These are phyloP conservation scores for Piper longum DNA, from an alignment of 164 flowering plant species.

Conservation along the genomic window DNA sequence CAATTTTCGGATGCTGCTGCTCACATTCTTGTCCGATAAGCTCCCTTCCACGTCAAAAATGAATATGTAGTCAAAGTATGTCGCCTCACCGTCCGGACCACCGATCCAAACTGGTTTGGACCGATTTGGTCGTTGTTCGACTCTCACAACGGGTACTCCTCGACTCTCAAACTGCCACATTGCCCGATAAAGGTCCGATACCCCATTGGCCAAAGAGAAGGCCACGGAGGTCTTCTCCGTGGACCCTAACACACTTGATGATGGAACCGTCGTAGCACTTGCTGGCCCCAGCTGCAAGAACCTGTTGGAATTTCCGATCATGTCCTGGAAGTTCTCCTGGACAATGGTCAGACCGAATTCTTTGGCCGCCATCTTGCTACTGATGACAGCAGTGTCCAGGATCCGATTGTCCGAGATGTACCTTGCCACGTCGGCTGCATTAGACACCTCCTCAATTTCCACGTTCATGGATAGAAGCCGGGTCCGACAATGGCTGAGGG, in stretches of 20 bases:
- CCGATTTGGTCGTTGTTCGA: slow-evolving; percentile 21
- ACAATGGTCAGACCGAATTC: slow-evolving; percentile 15
- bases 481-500: slow-evolving; percentile 15
- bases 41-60: slow-evolving; percentile 14
- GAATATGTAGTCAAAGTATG: slow-evolving; percentile 16
- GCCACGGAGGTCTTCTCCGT: slow-evolving; percentile 14
- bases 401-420: slow-evolving; percentile 12
- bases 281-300: slow-evolving; percentile 11
- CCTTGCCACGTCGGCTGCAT: slow-evolving; percentile 14
- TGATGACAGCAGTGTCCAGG: slow-evolving; percentile 18
- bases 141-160: slow-evolving; percentile 10
- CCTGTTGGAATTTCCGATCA: slow-evolving; percentile 4
- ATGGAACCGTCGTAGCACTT: neutral
- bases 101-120: slow-evolving; percentile 9
- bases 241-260: neutral
- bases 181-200: slow-evolving; percentile 15
- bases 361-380: slow-evolving; percentile 17
- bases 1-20: slow-evolving; percentile 4
- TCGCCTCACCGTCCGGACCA: neutral
- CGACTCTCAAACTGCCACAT: slow-evolving; percentile 13
- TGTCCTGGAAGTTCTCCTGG: slow-evolving; percentile 15
- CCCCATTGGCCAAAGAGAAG: slow-evolving; percentile 15
- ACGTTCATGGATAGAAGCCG: slow-evolving; percentile 7
- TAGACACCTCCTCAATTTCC: slow-evolving; percentile 16
- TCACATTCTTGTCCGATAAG: slow-evolving; percentile 4